phyloP scores from a whole-genome alignment of 139 green algal genomes.

The Diplosphaera chodatii region DNA sequence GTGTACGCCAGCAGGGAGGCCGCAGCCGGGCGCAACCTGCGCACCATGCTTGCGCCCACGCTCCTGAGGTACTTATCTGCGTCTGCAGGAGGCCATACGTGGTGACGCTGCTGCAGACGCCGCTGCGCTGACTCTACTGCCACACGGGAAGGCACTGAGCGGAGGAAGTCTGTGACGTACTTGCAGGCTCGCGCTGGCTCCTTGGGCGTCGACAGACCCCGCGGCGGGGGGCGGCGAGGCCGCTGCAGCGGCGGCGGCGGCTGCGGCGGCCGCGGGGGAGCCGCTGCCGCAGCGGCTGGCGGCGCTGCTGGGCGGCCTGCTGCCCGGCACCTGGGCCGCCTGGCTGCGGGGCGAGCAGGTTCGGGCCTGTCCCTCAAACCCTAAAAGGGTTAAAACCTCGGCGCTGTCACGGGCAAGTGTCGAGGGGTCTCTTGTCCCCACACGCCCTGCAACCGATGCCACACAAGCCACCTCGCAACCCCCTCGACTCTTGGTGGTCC shows the following conservation, averaged over 20 bases:
- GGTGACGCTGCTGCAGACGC: too few species aligned
- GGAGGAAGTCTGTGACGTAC: background rate
- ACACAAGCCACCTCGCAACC: too few species aligned
- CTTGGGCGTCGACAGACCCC: background rate
- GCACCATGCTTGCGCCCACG: conserved; percentile 9
- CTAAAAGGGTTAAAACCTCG: too few species aligned
- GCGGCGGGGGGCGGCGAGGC: too few species aligned
- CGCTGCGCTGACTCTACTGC: too few species aligned
- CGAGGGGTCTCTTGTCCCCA: too few species aligned
- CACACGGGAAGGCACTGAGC: too few species aligned
- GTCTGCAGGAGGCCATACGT: background rate
- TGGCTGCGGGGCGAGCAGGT: conserved; percentile 37
- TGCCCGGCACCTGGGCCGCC: conserved; percentile 29
- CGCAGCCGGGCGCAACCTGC: conserved; percentile 17
- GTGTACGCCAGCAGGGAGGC: conserved; percentile 27
- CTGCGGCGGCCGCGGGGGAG: conserved; percentile 26
- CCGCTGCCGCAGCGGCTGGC: conserved; percentile 42
- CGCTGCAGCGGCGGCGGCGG: conserved; percentile 13
- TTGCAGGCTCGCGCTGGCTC: background rate
- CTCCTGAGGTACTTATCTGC: background rate
- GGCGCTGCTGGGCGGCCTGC: conserved; percentile 37
- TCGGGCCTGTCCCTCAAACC: too few species aligned
- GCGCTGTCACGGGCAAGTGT: too few species aligned
- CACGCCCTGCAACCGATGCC: too few species aligned
- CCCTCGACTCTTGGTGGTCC: too few species aligned